Percentiles rank a stretch among this genome's conserved stretches.
These are phyloP conservation scores for Volvariella volvacea DNA, from an alignment of 1,284 basidiomycete genomes.

Conservation along the genomic window DNA sequence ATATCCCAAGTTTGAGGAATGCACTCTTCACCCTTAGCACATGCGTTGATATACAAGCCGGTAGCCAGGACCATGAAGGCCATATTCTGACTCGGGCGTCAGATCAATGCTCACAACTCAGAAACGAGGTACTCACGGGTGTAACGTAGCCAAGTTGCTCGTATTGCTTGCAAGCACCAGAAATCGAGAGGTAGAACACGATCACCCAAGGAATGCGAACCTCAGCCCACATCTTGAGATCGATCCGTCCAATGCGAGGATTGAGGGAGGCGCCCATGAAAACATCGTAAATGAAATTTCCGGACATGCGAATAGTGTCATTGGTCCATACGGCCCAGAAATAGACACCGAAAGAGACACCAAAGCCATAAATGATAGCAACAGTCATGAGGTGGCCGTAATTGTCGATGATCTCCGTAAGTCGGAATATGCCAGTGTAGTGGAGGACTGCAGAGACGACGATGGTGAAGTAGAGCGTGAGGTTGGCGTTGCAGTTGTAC, in stretches of 20 bases:
- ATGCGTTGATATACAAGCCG: conserved; percentile 95
- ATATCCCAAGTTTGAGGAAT: conserved; percentile 99
- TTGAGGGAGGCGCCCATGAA: conserved; percentile 97
- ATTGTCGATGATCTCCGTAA: conserved; percentile 95
- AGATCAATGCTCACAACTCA: conserved; percentile 2
- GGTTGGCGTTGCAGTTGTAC: conserved; percentile 96
- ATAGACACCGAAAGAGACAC: conserved; percentile 76
- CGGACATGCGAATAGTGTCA: conserved; percentile 86
- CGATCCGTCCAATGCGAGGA: conserved; percentile 89
- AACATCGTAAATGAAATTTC: conserved; percentile 89
- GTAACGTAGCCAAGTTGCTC: conserved; percentile 90
- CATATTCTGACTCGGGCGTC: conserved; percentile 67
- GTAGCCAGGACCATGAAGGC: conserved; percentile 95
- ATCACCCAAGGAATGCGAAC: conserved; percentile 98
- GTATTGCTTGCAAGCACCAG: conserved; percentile 94
- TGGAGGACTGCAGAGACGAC: conserved; percentile 76
- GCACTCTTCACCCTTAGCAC: conserved; percentile 91
- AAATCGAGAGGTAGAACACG: conserved; percentile 89
- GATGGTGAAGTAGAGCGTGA: conserved; percentile 84
- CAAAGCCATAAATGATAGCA: conserved; percentile 88
- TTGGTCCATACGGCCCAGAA: conserved; percentile 73
- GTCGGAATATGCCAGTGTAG: conserved; percentile 78
- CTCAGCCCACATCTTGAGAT: conserved; percentile 99
- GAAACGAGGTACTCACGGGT: conserved; percentile 45
- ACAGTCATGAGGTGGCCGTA: conserved; percentile 97